phyloP scores from a whole-genome alignment of 2,329 filamentous ascomycete genomes.

The Ilyonectria sp. region DNA sequence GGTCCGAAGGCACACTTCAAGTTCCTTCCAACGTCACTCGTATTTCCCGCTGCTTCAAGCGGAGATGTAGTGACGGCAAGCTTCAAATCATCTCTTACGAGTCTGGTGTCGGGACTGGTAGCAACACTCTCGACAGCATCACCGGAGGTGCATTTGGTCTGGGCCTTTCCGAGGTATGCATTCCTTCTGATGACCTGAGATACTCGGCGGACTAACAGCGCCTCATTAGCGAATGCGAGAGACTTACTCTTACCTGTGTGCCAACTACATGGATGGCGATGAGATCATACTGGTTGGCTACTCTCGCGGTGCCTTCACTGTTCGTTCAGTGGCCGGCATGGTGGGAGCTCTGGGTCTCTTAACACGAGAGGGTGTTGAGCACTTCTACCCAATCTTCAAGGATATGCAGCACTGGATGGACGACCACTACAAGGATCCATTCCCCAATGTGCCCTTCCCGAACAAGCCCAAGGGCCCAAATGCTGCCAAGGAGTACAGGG shows the following conservation, averaged over 20 bases:
- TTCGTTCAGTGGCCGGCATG: slow-evolving; percentile 69
- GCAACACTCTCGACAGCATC: slow-evolving; percentile 64
- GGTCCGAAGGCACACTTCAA: slow-evolving; percentile 60
- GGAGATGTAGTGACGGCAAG: slow-evolving; percentile 64
- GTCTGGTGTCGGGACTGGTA: slow-evolving; percentile 71
- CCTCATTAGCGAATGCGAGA: slow-evolving; percentile 67
- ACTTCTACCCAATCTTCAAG: slow-evolving; percentile 70
- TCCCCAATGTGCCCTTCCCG: slow-evolving; percentile 62
- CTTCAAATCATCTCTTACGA: slow-evolving; percentile 75
- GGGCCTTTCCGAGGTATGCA: slow-evolving; percentile 66
- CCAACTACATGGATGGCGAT: slow-evolving; percentile 73
- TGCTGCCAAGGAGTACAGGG: slow-evolving; percentile 60
- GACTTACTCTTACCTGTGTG: slow-evolving; percentile 74
- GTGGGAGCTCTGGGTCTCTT: slow-evolving; percentile 66
- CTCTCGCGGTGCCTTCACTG: slow-evolving; percentile 72
- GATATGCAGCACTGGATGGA: slow-evolving; percentile 70
- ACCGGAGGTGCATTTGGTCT: slow-evolving; percentile 70
- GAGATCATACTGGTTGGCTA: slow-evolving; percentile 71
- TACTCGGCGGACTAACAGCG: slow-evolving; percentile 20
- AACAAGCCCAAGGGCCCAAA: slow-evolving; percentile 63
- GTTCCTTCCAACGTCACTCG: slow-evolving; percentile 74
- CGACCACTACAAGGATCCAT: slow-evolving; percentile 61
- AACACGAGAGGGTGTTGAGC: slow-evolving; percentile 67
- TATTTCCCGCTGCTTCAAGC: slow-evolving; percentile 70
- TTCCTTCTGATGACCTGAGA: no score